Evolutionary conservation across 2,329 filamentous ascomycete species (phyloP), one percentile per base, ranked within the genome.

Genomic region (Aspergillus pseudoviridinutans): DNA sequence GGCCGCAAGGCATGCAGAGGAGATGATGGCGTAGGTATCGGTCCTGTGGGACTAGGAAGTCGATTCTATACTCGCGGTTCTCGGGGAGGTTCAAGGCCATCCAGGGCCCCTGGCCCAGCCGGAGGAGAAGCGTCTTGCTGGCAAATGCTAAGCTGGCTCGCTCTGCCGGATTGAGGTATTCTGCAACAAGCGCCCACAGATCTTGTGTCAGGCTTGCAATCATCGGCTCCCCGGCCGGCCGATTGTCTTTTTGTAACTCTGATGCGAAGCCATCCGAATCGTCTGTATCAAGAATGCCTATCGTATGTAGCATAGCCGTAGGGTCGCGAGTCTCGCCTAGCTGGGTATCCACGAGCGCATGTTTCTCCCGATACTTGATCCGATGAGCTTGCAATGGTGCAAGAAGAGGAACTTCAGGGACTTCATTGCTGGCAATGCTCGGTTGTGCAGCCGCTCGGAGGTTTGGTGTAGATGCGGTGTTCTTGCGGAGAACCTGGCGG

Each of bases 1-100:
- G 74, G 14, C 72, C 78, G 66, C 84, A 87, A 4, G 79, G 78
- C 65, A 84, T 83, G 68, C 84, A 87, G 54, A 86, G 77, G 6
- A 87, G 75, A 63, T 86, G 82, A 38, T 78, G 73, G 2, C 84
- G 84, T 20, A 84, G 72, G 17, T 76, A 67, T 12, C 71, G 66
- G 59, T 87, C 83, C 65, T 86, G 74, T 2, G 71, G 67, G 12
- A 76, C 65, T 4, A 87, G 74, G 64, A 87, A 85, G 3, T 78
- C 70, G 49, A 79, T 72, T 52, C 79, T 80, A 57, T 81, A 68
- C 4, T 74, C 61, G 49, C 69, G 70, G 61, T 84, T 80, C 6
- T 76, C 67, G 3, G 79, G 76, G 8, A 66, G 55, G 25, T 75
- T 67, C 29, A 82, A 69, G 4, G 63, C 68, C 38, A 66, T 49